Percentiles rank a stretch among this genome's conserved stretches.
phyloP scores from a whole-genome alignment of 2,329 filamentous ascomycete genomes.

The Clarireedia paspali region DNA sequence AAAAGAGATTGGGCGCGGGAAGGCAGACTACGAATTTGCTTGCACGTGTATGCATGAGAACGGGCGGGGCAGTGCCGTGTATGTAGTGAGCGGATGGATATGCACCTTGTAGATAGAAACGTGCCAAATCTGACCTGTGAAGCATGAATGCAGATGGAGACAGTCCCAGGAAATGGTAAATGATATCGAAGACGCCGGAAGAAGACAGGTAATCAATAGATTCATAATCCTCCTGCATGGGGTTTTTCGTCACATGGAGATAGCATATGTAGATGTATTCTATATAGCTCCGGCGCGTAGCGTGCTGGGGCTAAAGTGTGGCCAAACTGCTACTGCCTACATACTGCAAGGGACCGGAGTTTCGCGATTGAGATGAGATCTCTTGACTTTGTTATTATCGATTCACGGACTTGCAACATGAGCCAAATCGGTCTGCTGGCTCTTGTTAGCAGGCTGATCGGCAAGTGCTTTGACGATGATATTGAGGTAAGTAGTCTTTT shows the following conservation, averaged over 20 bases:
- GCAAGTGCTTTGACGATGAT: background rate
- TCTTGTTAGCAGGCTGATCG: too few relatives aligned
- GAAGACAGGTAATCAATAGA: background rate
- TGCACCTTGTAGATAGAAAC: background rate
- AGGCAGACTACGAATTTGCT: background rate
- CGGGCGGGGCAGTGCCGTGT: background rate
- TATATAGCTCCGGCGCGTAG: constrained; percentile 6
- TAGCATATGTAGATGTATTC: background rate
- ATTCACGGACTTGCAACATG: too few relatives aligned
- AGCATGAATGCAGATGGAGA: background rate
- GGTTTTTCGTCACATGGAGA: background rate
- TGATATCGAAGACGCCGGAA: background rate
- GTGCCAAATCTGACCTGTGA: background rate
- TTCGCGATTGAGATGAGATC: background rate
- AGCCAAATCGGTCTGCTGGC: too few relatives aligned
- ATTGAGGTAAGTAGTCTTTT: background rate
- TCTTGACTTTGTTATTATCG: background rate
- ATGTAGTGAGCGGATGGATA: background rate
- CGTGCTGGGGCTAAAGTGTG: background rate
- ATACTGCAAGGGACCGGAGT: background rate
- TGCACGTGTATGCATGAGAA: background rate
- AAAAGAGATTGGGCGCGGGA: background rate
- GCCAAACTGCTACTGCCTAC: background rate
- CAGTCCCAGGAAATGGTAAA: background rate
- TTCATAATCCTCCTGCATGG: background rate